Conservation (phyloP, 495 filamentous ascomycete species). For the Penicillium fimorum region DNA sequence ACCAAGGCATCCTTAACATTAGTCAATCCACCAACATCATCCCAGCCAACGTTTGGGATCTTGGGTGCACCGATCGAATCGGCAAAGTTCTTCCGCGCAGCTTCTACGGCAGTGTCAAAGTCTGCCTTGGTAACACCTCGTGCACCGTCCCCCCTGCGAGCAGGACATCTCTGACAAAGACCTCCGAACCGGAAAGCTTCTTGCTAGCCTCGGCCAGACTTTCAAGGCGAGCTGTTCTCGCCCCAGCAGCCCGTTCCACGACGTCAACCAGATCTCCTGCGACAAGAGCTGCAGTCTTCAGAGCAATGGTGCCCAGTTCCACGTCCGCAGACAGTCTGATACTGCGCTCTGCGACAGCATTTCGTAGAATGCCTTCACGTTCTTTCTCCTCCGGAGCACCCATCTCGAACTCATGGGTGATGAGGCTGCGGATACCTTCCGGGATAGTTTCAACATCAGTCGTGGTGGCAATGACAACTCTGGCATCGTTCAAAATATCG, state of each 20-base stretch:
- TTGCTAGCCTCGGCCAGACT: conserved; percentile 54
- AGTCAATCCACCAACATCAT: conserved; percentile 89
- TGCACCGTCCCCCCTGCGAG: conserved; percentile 82
- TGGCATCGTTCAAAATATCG: conserved; percentile 67
- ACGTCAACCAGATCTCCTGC: conserved; percentile 94
- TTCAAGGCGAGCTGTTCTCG: conserved; percentile 70
- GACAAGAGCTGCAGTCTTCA: conserved; percentile 94
- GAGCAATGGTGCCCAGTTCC: conserved; percentile 74
- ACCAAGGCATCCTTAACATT: conserved; percentile 95
- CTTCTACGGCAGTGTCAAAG: conserved; percentile 87
- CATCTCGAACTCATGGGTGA: conserved; percentile 95
- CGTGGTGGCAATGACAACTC: conserved; percentile 88
- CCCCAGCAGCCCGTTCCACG: conserved; percentile 81
- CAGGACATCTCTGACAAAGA: conserved; percentile 76
- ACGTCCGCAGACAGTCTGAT: conserved; percentile 75
- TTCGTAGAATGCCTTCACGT: conserved; percentile 77
- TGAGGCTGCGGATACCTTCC: conserved; percentile 82
- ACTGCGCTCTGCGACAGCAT: conserved; percentile 71
- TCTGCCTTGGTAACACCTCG: conserved; percentile 79
- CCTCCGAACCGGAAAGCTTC: conserved; percentile 33
- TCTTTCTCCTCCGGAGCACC: conserved; percentile 89
- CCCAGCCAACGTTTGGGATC: conserved; percentile 96
- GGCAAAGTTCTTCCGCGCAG: conserved; percentile 94
- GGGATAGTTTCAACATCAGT: conserved; percentile 92
- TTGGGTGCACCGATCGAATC: conserved; percentile 97